Conservation (phyloP, 139 green algal species). For the Coelastrella sp. region DNA sequence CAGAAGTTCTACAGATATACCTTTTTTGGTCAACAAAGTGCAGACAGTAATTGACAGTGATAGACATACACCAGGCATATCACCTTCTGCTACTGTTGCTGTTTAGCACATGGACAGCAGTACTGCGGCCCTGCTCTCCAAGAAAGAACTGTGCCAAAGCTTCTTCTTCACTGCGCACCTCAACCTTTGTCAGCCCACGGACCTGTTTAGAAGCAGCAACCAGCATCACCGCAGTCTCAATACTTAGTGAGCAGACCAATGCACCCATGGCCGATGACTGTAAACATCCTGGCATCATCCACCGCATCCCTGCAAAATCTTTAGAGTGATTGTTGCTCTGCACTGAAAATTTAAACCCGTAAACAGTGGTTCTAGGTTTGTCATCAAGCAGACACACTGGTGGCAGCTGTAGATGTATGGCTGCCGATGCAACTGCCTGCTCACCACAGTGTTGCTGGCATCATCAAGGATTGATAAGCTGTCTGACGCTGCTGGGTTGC, state of each 20-base stretch:
- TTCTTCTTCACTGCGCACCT: constrained; percentile 75
- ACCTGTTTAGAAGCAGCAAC: constrained; percentile 52
- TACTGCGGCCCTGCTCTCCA: constrained; percentile 69
- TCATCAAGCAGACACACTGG: neutral
- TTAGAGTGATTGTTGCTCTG: neutral
- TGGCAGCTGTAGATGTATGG: neutral
- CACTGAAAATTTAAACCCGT: too few relatives aligned
- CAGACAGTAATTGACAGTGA: too few relatives aligned
- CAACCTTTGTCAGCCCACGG: constrained; percentile 67
- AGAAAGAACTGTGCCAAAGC: constrained; percentile 79
- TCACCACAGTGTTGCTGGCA: constrained; percentile 29
- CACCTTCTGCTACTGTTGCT: constrained; percentile 48
- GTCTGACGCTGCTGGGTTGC: constrained; percentile 61
- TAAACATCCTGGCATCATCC: too few relatives aligned
- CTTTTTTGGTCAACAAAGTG: too few relatives aligned
- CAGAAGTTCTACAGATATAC: too few relatives aligned
- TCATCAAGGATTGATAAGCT: constrained; percentile 70
- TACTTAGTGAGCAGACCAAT: too few relatives aligned
- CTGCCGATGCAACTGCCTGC: neutral
- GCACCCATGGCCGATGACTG: too few relatives aligned
- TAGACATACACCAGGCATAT: neutral
- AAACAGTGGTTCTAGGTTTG: neutral
- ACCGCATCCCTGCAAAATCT: neutral
- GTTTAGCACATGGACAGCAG: constrained; percentile 74
- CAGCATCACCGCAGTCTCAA: neutral